Evolutionary conservation across 495 filamentous ascomycete species (phyloP), one percentile per base, ranked within the genome.

Genomic region (Acidiella bohemica): DNA sequence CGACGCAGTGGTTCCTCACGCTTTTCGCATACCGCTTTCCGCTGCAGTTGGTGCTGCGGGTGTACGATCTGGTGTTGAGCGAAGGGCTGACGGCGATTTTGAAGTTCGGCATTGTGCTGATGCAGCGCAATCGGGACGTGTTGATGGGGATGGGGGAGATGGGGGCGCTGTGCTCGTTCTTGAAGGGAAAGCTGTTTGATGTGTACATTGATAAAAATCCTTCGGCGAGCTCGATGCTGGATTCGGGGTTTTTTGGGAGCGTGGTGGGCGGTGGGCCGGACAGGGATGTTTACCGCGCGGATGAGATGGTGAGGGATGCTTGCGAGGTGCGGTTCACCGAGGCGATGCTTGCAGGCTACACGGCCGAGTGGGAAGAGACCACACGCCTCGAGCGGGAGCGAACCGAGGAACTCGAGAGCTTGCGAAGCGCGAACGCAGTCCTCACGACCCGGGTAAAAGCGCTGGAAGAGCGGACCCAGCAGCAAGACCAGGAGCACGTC

Each of bases 1-100:
- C 90, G 30, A 96, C 90, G 0, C 90, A 96, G 58, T 99, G 90
- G 90, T 96, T 96, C 60, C 74, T 99, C 30, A 99, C 90, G 5
- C 71, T 99, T n/a, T 99, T 99, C 54, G 87, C 90, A 12, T 96
- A 99, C 59, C 80, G 93, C 32, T 99, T 99, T 59, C 90, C 90
- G 10, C 68, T 99, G 7, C 90, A 99, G 55, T 72, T 99, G 2
- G 90, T 96, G 16, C 72, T 99, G 36, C 82, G 90, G 36, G 86
- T 99, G 23, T 96, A 96, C 62, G 90, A 99, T 59, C 69, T 99
- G 23, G 86, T 99, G 30, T 73, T 99, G 24, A 88, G 85, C 50
- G 90, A 99, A 62, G 90, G 90, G 2, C 65, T 99, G 12, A 87
- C 34, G 42, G 76, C 80, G 0, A 88, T 99, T 44, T 66, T 96